Evolutionary conservation across 2,329 filamentous ascomycete genomes (phyloP).

Genomic region (Pseudogymnoascus sp.): DNA sequence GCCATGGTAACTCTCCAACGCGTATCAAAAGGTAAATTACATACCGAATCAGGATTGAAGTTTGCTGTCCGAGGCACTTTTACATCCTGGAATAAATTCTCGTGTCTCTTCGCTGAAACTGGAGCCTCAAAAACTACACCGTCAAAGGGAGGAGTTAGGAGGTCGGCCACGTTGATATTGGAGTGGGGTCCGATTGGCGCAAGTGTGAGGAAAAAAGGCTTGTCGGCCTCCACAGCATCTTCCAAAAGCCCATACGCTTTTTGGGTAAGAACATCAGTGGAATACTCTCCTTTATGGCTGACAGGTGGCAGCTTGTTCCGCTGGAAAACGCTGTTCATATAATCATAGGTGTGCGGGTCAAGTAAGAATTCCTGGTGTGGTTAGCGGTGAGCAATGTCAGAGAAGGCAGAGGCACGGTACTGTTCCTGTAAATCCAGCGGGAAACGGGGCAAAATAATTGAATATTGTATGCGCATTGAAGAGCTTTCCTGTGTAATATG

Average conservation of each 20-base stretch:
- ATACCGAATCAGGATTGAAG: slow-evolving; percentile 56
- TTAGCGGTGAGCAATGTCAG: slow-evolving; percentile 15
- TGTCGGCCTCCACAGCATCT: slow-evolving; percentile 44
- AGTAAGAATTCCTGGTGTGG: slow-evolving; percentile 49
- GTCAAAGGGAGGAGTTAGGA: slow-evolving; percentile 27
- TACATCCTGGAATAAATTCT: slow-evolving; percentile 50
- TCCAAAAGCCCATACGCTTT: slow-evolving; percentile 54
- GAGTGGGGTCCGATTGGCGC: slow-evolving; percentile 61
- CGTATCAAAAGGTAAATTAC: slow-evolving; percentile 12
- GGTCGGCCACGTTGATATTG: slow-evolving; percentile 30
- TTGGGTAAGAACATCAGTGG: slow-evolving; percentile 49
- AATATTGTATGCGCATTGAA: slow-evolving; percentile 55
- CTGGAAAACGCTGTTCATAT: slow-evolving; percentile 57
- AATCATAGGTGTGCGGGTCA: slow-evolving; percentile 61
- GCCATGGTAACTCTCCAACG: not conserved
- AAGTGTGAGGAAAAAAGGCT: slow-evolving; percentile 60
- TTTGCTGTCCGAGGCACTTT: slow-evolving; percentile 53
- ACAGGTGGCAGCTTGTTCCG: slow-evolving; percentile 49
- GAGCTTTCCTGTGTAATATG: slow-evolving; percentile 65
- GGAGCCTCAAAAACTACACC: slow-evolving; percentile 31
- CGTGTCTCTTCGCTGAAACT: slow-evolving; percentile 52
- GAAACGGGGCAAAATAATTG: slow-evolving; percentile 53
- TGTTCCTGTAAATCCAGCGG: slow-evolving; percentile 45
- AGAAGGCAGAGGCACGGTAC: slow-evolving; percentile 44
- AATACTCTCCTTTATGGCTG: slow-evolving; percentile 40